These are phyloP conservation scores for Emergomyces pasteurianus DNA, from an alignment of 2,329 filamentous ascomycete species.

Conservation along the genomic window DNA sequence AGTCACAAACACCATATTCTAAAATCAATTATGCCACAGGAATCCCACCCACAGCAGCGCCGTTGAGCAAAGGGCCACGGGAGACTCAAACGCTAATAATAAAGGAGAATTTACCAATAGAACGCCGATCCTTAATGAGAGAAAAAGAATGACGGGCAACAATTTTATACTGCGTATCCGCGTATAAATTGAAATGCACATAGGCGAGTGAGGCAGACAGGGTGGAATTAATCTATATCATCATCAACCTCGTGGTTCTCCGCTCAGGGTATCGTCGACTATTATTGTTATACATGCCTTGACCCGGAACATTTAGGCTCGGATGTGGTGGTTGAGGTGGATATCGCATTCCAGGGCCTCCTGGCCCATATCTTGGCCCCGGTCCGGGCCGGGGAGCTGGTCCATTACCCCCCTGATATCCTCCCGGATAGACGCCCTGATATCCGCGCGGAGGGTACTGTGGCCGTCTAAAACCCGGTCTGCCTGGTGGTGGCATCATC, in stretches of 20 bases:
- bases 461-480: slow-evolving; percentile 10
- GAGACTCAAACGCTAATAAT: not conserved
- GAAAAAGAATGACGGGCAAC: not conserved
- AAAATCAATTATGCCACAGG: not conserved
- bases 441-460: not conserved
- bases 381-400: slow-evolving; percentile 14
- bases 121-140: not conserved
- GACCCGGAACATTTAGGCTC: not conserved
- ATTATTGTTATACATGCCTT: slow-evolving; percentile 11
- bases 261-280: slow-evolving; percentile 36
- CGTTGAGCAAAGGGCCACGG: not conserved
- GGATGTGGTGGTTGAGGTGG: slow-evolving; percentile 1
- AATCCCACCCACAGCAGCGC: not conserved
- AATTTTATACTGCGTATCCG: no score
- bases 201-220: not conserved
- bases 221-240: slow-evolving; percentile 25
- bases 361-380: slow-evolving; percentile 10
- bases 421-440: no score
- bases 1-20: not conserved
- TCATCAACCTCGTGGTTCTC: slow-evolving; percentile 38
- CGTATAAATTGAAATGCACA: not conserved
- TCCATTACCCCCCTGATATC: slow-evolving; percentile 12
- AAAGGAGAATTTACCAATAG: not conserved
- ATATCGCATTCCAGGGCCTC: slow-evolving; percentile 2
- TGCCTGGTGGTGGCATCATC: slow-evolving; percentile 15